Evolutionary conservation across 2,329 filamentous ascomycete species (phyloP), one percentile per base, ranked within the genome.

Genomic region (Huntiella bhutanensis): DNA sequence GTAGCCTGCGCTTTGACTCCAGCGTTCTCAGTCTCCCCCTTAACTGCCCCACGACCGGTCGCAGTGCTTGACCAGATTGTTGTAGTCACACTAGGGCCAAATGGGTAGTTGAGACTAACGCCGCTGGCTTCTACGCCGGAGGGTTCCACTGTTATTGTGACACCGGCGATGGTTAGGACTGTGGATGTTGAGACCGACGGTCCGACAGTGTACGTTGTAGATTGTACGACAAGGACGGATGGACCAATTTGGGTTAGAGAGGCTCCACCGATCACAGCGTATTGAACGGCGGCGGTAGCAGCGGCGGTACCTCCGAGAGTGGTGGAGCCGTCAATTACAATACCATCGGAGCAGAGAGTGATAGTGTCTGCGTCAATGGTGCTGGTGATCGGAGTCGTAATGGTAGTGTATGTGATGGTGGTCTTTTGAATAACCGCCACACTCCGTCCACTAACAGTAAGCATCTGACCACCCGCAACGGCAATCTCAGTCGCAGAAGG

Each of bases 121-220:
- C 65, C 65, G 13, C 62, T 61, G 37, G 71, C 59, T 4, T 58
- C 57, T 8, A 75, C 58, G n/a, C 71, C 73, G 2, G 55, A 55
- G 0, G 71, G 64, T 1, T 64, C 69, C 37, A 74, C 64, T 0
- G 64, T 70, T 22, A 77, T 58, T 0, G 63, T 70, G 55, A 74
- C 62, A 1, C 67, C 66, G 4, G 62, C 66, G 5, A 34, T 33
- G 5, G 39, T 49, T 10, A 45, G 11, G 3, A 72, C 58, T 0
- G 65, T 73, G 1, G 59, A 65, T 8, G 55, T 55, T n/a, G 55
- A 56, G 2, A 61, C 59, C 8, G 60, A 62, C 0, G 66, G 61
- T 0, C 70, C 70, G 42, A 76, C 57, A 1, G 65, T 69, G 52
- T 71, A 74, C 0, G 67, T 72, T 2, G 58, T 58, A 33, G 66